Evolutionary conservation across 768 basidiomycete genomes (phyloP), one percentile per base, ranked within the genome.

Genomic region (Suillus paluster): DNA sequence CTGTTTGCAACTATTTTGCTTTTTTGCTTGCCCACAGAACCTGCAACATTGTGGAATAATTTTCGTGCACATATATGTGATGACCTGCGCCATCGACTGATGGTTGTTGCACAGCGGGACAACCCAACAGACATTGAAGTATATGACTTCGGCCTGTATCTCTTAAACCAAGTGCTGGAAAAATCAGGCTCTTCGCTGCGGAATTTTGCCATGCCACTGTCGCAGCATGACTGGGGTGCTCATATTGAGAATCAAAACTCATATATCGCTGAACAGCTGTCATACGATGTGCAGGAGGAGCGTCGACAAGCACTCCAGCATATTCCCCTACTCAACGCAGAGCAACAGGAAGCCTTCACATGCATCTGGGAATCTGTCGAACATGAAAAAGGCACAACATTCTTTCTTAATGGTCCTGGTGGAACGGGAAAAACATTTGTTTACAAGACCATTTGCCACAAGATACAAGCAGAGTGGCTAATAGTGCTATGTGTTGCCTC

Each of bases 381-480:
- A 6, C 30, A 30, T 30, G 30, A 30, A 30, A 3, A 6, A 6
- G 49, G 19, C 49, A 52, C 7, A 15, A 23, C 21, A 21, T 79
- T 82, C 69, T 84, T 82, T 61, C 62, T 83, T 17, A 64, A 81
- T 73, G 77, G 82, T 5, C 70, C 79, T 38, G 82, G 78, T 19
- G 82, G 82, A 0, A 74, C 74, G 34, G 82, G 83, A 6, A 84
- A 83, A 62, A 83, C 83, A 0, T 83, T 71, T 70, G 66, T 81
- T 0, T 83, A 78, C 61, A 78, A 78, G 34, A 75, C 79, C 1
- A 36, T 77, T 33, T 73, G 66, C 54, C 36, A 67, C 57, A 25
- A 52, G 12, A 44, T 63, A 6, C 30, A 6, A 30, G 30, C 30
- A 30, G 30, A 3, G 6, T 3, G 30, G 4, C 6, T 6, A 30